Base-by-base conservation (phyloP, 768 basidiomycete species). In the Tephrocybe sp. region DNA sequence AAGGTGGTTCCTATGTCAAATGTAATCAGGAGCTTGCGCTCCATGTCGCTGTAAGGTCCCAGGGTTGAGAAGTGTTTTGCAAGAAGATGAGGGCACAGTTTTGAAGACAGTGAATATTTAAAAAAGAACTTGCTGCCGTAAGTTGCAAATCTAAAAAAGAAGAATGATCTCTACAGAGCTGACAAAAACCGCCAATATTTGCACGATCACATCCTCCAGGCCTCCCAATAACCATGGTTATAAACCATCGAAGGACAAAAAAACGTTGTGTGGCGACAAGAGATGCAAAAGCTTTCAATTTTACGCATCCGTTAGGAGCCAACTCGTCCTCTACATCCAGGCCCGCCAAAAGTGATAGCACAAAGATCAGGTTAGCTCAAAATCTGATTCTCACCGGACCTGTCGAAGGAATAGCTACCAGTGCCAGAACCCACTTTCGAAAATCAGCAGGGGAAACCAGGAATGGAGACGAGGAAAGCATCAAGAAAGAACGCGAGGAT, bases 1-100 rank as follows among this genome's bases (percentile, higher is more conserved):
- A 62, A 77, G 3, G 75, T 80, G 3, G 74, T 80, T 10, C 79
- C 45, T 4, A 47, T n/a, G 22, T 47, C 45, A 8, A 47, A 35
- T 23, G 35, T 33, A 23, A 47, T 38, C 77, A 4, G 68, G 2
- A 80, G 64, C 49, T 72, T 72, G 39, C 74, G 70, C 20, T 62
- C 48, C 6, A 63, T 19, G 22, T 76, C 79, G 36, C 58, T 57
- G 64, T 73, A 77, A 1, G 71, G 65, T 36, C 60, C 4, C 26
- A 26, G 7, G 3, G 26, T 26, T 26, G 26, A 26, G 39, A 30
- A 12, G 20, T 16, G 12, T 17, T 30, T 39, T 42, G 9, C 7
- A 7, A 14, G 36, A 49, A 19, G 12, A 8, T 23, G 30, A 12
- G 17, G 20, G 30, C 14, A 35, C 6, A 16, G 3, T 14, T 43